Base-by-base conservation (phyloP, 2,329 filamentous ascomycete species). In the Trichophyton rubrum region DNA sequence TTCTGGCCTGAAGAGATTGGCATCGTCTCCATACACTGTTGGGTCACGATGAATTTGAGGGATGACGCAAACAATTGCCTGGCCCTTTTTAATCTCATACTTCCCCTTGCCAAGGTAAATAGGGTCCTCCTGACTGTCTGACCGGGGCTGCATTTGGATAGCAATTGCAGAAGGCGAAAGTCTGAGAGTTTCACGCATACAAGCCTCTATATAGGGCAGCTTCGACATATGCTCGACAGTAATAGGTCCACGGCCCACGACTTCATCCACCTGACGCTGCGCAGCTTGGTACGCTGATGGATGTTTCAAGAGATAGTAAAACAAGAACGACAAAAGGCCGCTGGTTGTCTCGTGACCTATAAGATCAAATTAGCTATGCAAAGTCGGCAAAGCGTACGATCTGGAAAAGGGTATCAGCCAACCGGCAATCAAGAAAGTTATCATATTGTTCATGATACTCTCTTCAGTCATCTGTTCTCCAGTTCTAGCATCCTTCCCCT, bases 381-480 rank as follows among this genome's bases (percentile, higher is more conserved):
- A 7, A n/a, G 6, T 43, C 7, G 9, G 6, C 40, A 43, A 43
- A n/a, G 4, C n/a, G 11, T 8, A 13, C 0, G 33, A 15, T 27
- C 6, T 20, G 5, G 30, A 33, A 9, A 20, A 7, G 9, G 13
- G n/a, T n/a, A 27, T 35, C 15, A 55, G 9, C 11, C 4, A 17
- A 55, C 51, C 51, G 6, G 51, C 51, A 20, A 55, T 55, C 27
- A 55, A 17, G 51, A 55, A 55, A 3, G 51, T 55, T 20, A 55
- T 55, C 51, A 55, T 55, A 55, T 55, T 55, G n/a, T 55, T 55
- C 27, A 55, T 55, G 15, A 55, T 55, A 20, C 51, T 55, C 30
- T 55, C 51, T 20, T 35, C 51, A 8, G 51, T 55, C 51, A 55
- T 55, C 2, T 55, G 51, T 55, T 55, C 51, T 33, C 51, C 51